These are phyloP conservation scores for Artemisia annua DNA, from an alignment of 129 eudicot genomes.

Conservation along the genomic window DNA sequence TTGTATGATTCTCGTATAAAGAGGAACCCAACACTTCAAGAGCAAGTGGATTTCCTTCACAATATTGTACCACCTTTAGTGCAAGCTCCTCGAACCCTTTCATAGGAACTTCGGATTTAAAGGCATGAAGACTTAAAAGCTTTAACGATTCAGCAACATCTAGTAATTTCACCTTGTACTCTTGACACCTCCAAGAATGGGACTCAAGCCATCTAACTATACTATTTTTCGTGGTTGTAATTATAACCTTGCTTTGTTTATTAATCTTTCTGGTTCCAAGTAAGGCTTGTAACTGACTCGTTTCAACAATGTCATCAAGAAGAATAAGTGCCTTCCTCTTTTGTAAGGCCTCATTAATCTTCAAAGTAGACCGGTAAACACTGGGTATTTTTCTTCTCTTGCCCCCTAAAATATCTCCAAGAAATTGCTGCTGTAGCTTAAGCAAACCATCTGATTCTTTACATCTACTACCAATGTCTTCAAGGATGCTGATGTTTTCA, in stretches of 20 bases:
- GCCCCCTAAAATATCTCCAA: slow-evolving; percentile 1
- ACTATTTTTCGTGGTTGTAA: slow-evolving; percentile 23
- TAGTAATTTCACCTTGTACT: background rate
- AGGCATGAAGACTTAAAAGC: slow-evolving; percentile 39
- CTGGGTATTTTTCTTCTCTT: slow-evolving; percentile 16
- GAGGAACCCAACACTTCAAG: slow-evolving; percentile 32
- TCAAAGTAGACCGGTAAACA: background rate
- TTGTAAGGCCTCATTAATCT: slow-evolving; percentile 11
- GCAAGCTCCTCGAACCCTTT: slow-evolving; percentile 1
- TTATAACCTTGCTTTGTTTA: slow-evolving; percentile 26
- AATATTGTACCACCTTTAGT: background rate
- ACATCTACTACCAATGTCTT: slow-evolving; percentile 4
- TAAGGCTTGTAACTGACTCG: slow-evolving; percentile 9
- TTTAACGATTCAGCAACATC: slow-evolving; percentile 11
- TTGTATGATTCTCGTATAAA: background rate
- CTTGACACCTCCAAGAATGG: background rate
- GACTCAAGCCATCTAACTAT: background rate
- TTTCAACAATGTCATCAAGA: slow-evolving; percentile 31
- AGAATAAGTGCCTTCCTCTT: slow-evolving; percentile 18
- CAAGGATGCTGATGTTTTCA: slow-evolving; percentile 8
- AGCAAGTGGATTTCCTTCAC: slow-evolving; percentile 37
- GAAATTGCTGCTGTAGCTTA: slow-evolving; percentile 4
- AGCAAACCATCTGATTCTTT: background rate
- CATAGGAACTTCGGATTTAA: slow-evolving; percentile 4
- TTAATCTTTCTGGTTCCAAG: slow-evolving; percentile 19